These are phyloP conservation scores for Botrytis byssoidea DNA, from an alignment of 2,329 filamentous ascomycete genomes.

Conservation along the genomic window DNA sequence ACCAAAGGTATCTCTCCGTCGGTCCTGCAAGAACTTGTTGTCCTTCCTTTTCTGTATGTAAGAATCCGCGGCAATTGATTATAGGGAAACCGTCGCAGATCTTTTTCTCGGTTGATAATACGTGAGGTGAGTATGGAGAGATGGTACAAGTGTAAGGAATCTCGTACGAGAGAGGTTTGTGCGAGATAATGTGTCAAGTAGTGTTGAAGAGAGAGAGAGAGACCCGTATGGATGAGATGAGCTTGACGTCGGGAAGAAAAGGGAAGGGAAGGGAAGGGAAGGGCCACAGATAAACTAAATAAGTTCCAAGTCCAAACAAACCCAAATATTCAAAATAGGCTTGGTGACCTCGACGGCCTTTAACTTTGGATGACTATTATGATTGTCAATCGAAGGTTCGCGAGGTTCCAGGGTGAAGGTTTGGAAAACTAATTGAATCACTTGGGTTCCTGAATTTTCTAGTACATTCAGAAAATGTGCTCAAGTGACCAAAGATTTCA, in stretches of 20 bases:
- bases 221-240: neutral
- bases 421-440: neutral
- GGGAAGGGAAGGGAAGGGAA: neutral
- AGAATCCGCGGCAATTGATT: conserved; percentile 4
- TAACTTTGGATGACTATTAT: neutral
- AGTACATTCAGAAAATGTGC: neutral
- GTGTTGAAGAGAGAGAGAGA: neutral
- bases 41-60: conserved; percentile 8
- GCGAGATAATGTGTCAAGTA: neutral
- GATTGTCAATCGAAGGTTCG: neutral
- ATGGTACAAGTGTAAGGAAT: neutral
- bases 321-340: neutral
- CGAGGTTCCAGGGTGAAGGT: neutral
- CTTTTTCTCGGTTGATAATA: neutral
- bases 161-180: neutral
- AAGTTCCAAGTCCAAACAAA: neutral
- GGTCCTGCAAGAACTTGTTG: conserved; percentile 3
- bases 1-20: neutral
- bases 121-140: neutral
- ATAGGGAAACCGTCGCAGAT: conserved; percentile 4
- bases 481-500: neutral
- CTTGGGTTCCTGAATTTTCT: neutral
- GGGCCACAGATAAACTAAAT: neutral
- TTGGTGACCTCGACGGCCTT: neutral
- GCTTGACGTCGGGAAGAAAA: neutral